A percentile compares a stretch with the other conserved stretches of the same genome.
phyloP scores from a whole-genome alignment of 176 grass and related monocot genomes.

The Olyra latifolia region DNA sequence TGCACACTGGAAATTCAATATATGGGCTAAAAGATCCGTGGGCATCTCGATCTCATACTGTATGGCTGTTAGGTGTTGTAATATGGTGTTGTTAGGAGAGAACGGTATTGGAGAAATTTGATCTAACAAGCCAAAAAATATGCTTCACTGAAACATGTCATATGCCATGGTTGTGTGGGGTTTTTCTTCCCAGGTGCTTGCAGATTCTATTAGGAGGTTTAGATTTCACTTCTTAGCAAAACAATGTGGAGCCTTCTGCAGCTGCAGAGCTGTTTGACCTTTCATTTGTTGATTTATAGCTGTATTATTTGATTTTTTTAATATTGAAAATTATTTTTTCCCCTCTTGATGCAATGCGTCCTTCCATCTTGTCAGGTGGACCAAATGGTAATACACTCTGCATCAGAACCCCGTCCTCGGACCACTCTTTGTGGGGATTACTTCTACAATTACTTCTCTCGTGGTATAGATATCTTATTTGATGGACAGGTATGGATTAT shows the following conservation, averaged over 20 bases:
- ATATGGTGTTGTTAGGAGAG: not conserved
- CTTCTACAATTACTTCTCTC: slow-evolving; percentile 93
- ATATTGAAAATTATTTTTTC: not conserved
- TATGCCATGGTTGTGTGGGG: not conserved
- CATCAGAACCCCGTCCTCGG: slow-evolving; percentile 68
- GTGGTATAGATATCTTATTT: slow-evolving; percentile 98
- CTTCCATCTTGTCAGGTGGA: slow-evolving; percentile 61
- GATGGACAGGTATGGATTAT: slow-evolving; percentile 71
- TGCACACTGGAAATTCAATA: not conserved
- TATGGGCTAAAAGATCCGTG: not conserved
- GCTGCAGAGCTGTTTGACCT: not conserved
- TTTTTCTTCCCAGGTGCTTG: not conserved
- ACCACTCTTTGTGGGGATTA: slow-evolving; percentile 90
- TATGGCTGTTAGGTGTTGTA: not conserved
- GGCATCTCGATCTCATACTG: not conserved
- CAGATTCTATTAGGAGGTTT: slow-evolving; percentile 6
- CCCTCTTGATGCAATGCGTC: not conserved
- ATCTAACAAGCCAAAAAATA: not conserved
- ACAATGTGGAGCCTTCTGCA: not conserved
- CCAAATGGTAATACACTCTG: slow-evolving; percentile 99
- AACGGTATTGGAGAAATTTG: not conserved
- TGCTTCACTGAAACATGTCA: slow-evolving; percentile 3
- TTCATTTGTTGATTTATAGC: not conserved
- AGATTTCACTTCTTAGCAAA: not conserved
- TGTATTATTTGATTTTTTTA: not conserved